phyloP scores from a whole-genome alignment of 768 basidiomycete species.

The Suillus brevipes region DNA sequence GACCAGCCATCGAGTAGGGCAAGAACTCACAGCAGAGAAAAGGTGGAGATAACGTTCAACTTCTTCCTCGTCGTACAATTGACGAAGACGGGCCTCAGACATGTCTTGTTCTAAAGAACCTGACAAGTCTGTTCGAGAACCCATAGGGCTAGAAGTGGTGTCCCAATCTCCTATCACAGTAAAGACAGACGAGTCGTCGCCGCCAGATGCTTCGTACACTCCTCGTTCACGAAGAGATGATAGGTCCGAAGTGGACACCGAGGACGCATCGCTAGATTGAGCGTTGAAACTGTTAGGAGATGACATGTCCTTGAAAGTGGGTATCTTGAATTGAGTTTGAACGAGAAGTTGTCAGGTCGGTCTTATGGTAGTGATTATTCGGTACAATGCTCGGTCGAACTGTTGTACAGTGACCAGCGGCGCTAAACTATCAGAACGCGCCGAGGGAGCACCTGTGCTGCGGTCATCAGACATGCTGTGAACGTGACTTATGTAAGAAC shows the following conservation, averaged over 20 bases:
- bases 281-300: neutral
- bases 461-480: neutral
- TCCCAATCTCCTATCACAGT: neutral
- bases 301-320: neutral
- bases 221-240: constrained; percentile 1
- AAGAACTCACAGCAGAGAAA: constrained; percentile 57
- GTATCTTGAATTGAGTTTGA: neutral
- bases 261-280: neutral
- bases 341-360: neutral
- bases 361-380: neutral
- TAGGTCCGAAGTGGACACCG: neutral
- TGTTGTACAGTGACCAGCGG: neutral
- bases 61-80: constrained; percentile 64
- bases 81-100: constrained; percentile 54
- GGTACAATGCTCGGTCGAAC: neutral
- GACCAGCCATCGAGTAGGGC: neutral
- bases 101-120: constrained; percentile 32
- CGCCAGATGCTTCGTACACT: neutral
- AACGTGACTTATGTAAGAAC: too few relatives aligned
- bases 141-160: neutral
- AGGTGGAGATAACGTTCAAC: constrained; percentile 57
- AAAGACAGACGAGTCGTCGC: neutral
- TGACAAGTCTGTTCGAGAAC: constrained; percentile 1
- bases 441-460: neutral
- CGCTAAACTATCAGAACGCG: neutral